Base-by-base conservation (phyloP, 768 basidiomycete genomes). In the Boletus patriciae region DNA sequence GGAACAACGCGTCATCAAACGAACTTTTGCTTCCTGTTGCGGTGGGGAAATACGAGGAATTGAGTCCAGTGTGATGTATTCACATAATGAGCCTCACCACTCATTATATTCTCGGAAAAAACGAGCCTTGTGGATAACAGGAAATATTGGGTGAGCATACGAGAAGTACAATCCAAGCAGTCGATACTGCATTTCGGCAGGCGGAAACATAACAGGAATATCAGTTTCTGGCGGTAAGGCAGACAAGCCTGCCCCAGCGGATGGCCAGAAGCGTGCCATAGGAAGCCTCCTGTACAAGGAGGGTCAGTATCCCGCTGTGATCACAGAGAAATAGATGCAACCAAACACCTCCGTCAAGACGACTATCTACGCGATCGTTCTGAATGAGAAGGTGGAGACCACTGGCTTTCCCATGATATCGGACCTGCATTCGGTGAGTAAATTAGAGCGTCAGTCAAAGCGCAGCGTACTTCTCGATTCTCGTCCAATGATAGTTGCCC, bases 71-170 rank as follows among this genome's bases (percentile, higher is more conserved):
- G 23, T 15, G 33, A 48, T 12, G 27, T 15, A 34, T 46, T 34
- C 12, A 52, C 1, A 50, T 10, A 53, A 33, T 56, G 61, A 25
- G 50, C 34, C 73, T 62, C 61, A 84, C 85, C 79, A 80, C 16
- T 74, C 71, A 38, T 77, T 73, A 66, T 83, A 93, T 59, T 88
- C 85, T 18, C 80, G 70, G 62, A 89, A 68, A 70, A 94, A 92
- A 21, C 82, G 79, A 13, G 71, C 74, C 71, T 86, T 89, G 70
- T 90, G 83, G n/a, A 94, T 72, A 45, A 94, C 78, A 8, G 93
- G 94, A 63, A 90, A 89, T 50, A 85, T 78, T 7, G 93, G 92
- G 62, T 95, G 92, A 31, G 89, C 85, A 64, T 92, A 88, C 12
- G 82, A 83, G 72, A 94, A 94, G 70, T 91, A 95, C 9, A 92